Percentiles rank a stretch among this genome's conserved stretches.
These are phyloP conservation scores for Trichoderma arundinaceum DNA, from an alignment of 2,329 filamentous ascomycete species.

Conservation along the genomic window DNA sequence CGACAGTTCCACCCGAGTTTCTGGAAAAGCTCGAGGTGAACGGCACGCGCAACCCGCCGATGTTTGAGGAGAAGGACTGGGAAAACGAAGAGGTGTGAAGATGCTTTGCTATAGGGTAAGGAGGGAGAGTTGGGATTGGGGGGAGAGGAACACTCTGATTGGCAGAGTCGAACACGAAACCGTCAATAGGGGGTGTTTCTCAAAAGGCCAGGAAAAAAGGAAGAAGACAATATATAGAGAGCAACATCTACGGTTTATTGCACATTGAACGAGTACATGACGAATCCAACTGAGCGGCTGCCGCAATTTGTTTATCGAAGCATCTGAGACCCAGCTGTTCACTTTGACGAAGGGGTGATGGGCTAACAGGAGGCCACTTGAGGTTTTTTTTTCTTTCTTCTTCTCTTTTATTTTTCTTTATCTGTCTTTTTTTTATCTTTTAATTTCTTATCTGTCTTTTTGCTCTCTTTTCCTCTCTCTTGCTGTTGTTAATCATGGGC, in stretches of 20 bases:
- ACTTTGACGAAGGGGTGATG: background rate
- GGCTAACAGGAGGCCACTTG: background rate
- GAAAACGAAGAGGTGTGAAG: slow-evolving; percentile 65
- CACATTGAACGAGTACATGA: slow-evolving; percentile 27
- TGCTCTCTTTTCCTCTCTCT: background rate
- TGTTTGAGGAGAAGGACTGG: slow-evolving; percentile 69
- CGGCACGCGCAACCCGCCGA: slow-evolving; percentile 58
- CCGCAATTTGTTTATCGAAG: slow-evolving; percentile 12
- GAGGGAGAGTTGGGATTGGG: background rate
- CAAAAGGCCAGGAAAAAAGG: background rate
- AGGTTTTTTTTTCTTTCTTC: background rate
- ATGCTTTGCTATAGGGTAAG: background rate
- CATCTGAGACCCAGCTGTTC: background rate
- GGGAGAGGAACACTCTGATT: slow-evolving; percentile 11
- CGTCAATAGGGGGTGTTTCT: background rate
- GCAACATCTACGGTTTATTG: slow-evolving; percentile 30
- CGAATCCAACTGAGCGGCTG: slow-evolving; percentile 20
- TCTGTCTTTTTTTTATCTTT: background rate
- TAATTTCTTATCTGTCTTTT: background rate
- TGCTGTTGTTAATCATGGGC: background rate
- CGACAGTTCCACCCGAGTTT: slow-evolving; percentile 92
- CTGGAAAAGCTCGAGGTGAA: slow-evolving; percentile 79
- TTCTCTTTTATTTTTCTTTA: background rate
- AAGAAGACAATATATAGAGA: slow-evolving; percentile 19
- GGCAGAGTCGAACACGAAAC: background rate